Percentiles rank a stretch among this genome's conserved stretches.
phyloP scores from a whole-genome alignment of 2,329 filamentous ascomycete species.

The Cadophora luteo-olivacea region DNA sequence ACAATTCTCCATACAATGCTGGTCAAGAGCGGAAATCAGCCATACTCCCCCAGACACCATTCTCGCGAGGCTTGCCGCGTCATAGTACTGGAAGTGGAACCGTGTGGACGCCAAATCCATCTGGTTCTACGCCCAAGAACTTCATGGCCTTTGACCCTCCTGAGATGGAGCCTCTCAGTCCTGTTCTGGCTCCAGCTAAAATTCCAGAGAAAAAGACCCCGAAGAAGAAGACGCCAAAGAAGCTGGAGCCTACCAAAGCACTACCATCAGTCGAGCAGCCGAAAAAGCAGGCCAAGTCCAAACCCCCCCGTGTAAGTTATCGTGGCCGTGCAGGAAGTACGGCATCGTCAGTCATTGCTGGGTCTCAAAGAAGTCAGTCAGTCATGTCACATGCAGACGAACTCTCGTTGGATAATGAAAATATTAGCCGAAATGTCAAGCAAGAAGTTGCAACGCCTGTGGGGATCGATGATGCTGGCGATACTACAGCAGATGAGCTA shows the following conservation, averaged over 20 bases:
- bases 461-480: slow-evolving; percentile 60
- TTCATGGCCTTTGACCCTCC: slow-evolving; percentile 56
- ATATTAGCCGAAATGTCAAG: slow-evolving; percentile 56
- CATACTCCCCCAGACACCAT: slow-evolving; percentile 40
- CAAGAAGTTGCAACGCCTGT: slow-evolving; percentile 64
- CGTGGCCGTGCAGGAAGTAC: slow-evolving; percentile 40
- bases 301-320: slow-evolving; percentile 27
- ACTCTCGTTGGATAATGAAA: slow-evolving; percentile 52
- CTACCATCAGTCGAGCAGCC: slow-evolving; percentile 15
- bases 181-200: slow-evolving; percentile 51
- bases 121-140: slow-evolving; percentile 61
- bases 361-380: slow-evolving; percentile 53
- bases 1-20: slow-evolving; percentile 45
- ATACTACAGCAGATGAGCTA: slow-evolving; percentile 60
- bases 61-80: slow-evolving; percentile 25
- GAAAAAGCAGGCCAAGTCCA: slow-evolving; percentile 23
- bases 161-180: slow-evolving; percentile 64
- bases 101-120: slow-evolving; percentile 63
- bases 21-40: slow-evolving; percentile 35
- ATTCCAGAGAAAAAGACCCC: slow-evolving; percentile 43
- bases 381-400: slow-evolving; percentile 57
- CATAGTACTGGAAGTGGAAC: slow-evolving; percentile 53
- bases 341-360: slow-evolving; percentile 42
- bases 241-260: slow-evolving; percentile 9
- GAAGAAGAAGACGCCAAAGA: slow-evolving; percentile 32